Base-by-base conservation (phyloP, 257 asterid genomes). In the Cordia subcordata region DNA sequence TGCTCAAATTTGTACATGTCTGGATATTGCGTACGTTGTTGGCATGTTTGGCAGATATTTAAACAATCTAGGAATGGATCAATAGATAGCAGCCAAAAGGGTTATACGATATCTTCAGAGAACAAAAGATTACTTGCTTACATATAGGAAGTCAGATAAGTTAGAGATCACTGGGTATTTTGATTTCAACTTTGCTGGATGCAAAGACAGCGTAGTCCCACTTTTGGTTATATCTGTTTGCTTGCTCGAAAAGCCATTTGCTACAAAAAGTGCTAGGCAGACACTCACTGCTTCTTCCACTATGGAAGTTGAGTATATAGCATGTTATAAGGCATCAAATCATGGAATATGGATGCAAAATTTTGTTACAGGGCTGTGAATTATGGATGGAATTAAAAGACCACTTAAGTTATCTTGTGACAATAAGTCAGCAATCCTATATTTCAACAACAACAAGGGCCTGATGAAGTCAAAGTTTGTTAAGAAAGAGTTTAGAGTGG, bases 1-100 rank as follows among this genome's bases (percentile, higher is more conserved):
- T 35, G 62, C 62, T 18, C 62, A 35, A 17, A 17, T 27, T 35
- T 57, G 47, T 57, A 57, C 62, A 4, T 12, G 62, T 33, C 62
- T 23, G 17, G 62, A 57, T n/a, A 57, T 57, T 19, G 46, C 49
- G 9, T 57, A 13, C 18, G 16, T 23, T 27, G 42, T 23, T 3
- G 17, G 42, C 0, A 27, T 55, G 45, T 55, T 55, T 4, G 45
- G 60, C n/a, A n/a, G n/a, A n/a, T n/a, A n/a, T n/a, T n/a, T n/a
- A n/a, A n/a, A n/a, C n/a, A n/a, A n/a, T 13, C 60, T 21, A 1
- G 60, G 44, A 1, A 4, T 55, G 44, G 17, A 55, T 1, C 60
- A 27, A 8, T 55, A 22, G 60, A 55, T 27, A 18, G 57, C 33
- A 14, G 60, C 44, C 16, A 23, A 55, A 18, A 4, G 60, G 27